A percentile compares a stretch with the other conserved stretches of the same genome.
Evolutionary conservation across 257 asterid genomes (phyloP).

Genomic region (Jaltomata sinuosa): DNA sequence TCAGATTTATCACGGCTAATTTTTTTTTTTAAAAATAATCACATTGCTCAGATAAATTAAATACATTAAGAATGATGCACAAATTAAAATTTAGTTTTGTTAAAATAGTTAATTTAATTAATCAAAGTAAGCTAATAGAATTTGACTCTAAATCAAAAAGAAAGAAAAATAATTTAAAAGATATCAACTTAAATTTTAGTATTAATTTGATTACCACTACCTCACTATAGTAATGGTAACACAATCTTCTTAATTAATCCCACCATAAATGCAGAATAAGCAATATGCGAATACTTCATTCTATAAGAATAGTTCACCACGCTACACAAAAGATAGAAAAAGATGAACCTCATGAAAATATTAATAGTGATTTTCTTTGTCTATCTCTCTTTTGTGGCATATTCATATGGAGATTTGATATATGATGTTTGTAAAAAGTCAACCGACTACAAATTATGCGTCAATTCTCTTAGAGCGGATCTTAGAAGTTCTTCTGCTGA

Average conservation of each 20-base stretch:
- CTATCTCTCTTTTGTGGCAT: background rate
- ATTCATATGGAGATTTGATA: background rate
- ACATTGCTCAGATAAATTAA: too few relatives aligned
- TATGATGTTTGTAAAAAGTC: background rate
- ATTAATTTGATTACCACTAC: background rate
- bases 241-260: background rate
- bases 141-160: too few relatives aligned
- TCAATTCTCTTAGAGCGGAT: too few relatives aligned
- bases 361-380: background rate
- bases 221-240: background rate
- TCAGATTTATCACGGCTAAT: too few relatives aligned
- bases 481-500: too few relatives aligned
- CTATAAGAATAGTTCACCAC: background rate
- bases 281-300: background rate
- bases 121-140: too few relatives aligned
- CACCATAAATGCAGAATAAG: background rate
- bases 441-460: background rate
- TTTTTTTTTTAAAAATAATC: too few relatives aligned
- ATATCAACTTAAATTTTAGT: too few relatives aligned
- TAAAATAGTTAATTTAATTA: too few relatives aligned
- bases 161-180: too few relatives aligned
- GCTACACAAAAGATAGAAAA: background rate
- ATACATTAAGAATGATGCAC: too few relatives aligned
- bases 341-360: background rate
- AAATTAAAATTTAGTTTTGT: too few relatives aligned